Base-by-base conservation (phyloP, 2,329 filamentous ascomycete genomes). In the Paracoccidioides lutzii region DNA sequence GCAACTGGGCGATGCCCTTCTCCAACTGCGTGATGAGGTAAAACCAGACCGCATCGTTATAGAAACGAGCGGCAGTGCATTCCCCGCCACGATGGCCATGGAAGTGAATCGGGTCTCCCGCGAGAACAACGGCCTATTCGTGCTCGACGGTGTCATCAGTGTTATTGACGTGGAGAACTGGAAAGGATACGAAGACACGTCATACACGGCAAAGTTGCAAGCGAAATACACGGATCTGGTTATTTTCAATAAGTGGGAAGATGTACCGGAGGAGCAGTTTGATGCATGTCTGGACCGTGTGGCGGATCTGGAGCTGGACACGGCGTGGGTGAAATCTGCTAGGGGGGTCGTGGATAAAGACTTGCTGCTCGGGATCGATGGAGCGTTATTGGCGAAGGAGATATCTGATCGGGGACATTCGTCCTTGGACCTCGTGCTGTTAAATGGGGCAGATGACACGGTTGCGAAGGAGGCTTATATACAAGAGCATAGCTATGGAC, bases 121-220 rank as follows among this genome's bases (percentile, higher is more conserved):
- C n/a, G 82, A 88, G 58, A 55, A 68, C 54, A 64, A 64, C 0
- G 81, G 80, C 0, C 71, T 75, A 33, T 95, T 90, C 65, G 78
- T 81, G 4, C 79, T 96, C 1, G 90, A 96, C 65, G 90, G 90
- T 9, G 89, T 96, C 53, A 81, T 95, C 60, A 88, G 83, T 63
- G 90, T 95, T 28, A 84, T 96, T 57, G 90, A 96, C 66, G 90
- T 94, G 9, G 90, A 95, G 78, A 96, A 96, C 67, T 96, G 90
- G 90, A 76, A 83, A 65, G 90, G 90, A 0, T 96, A 96, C 66
- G 88, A 93, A 63, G 90, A 94, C 69, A 94, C 87, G 30, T 89
- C 84, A 57, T 91, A 88, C 66, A 96, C 90, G 56, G 90, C 90
- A 5, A 84, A 86, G 66, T 77, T 95, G 62, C 90, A 96, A 76